These are phyloP conservation scores for Venturia aucupariae DNA, from an alignment of 2,329 filamentous ascomycete genomes.

Conservation along the genomic window DNA sequence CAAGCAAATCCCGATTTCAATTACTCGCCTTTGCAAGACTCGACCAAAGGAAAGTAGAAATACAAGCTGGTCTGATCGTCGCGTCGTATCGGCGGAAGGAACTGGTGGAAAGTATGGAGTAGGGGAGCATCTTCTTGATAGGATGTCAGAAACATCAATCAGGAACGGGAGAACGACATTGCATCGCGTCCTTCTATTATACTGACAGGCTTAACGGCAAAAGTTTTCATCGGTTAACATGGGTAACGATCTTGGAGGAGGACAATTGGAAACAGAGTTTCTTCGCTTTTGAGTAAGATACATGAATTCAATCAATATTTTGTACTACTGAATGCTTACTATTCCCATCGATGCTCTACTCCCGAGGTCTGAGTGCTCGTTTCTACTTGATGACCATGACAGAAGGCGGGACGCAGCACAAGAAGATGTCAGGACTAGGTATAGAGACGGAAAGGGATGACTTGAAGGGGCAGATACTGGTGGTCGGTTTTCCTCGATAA, in stretches of 20 bases:
- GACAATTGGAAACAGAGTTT: background rate
- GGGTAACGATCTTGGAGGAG: background rate
- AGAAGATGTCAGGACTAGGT: too few relatives aligned
- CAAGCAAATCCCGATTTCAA: background rate
- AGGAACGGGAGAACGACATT: too few relatives aligned
- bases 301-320: background rate
- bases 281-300: background rate
- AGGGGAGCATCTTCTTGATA: background rate
- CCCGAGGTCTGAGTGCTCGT: too few relatives aligned
- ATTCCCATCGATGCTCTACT: background rate
- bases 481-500: too few relatives aligned
- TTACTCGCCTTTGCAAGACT: background rate
- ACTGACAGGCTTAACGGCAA: background rate
- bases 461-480: too few relatives aligned
- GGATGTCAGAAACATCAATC: too few relatives aligned
- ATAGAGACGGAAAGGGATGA: too few relatives aligned
- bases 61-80: background rate
- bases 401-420: too few relatives aligned
- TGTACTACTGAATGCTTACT: background rate
- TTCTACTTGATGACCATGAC: too few relatives aligned
- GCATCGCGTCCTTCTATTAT: background rate
- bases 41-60: background rate
- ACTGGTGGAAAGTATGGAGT: background rate
- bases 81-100: background rate
- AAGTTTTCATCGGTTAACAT: background rate